These are phyloP conservation scores for rapeseed (Brassica napus) DNA, from an alignment of 345 rosid species.

Conservation along the genomic window DNA sequence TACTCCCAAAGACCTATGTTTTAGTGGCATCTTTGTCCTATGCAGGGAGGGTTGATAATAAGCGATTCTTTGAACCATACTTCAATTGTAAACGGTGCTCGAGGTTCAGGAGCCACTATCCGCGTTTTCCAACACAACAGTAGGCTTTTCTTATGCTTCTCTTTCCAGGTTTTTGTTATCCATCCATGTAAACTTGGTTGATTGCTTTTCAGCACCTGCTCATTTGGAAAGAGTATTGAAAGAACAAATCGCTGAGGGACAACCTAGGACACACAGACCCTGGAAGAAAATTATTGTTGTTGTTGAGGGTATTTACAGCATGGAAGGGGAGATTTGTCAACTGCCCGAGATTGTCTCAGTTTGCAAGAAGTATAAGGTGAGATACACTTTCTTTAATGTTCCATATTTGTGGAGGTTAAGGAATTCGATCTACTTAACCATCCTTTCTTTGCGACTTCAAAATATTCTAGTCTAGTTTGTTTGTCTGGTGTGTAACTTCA, in stretches of 20 bases:
- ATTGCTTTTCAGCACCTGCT: constrained; percentile 59
- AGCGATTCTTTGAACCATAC: constrained; percentile 97
- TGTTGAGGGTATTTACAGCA: constrained; percentile 90
- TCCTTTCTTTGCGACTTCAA: too few relatives aligned
- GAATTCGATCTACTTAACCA: too few relatives aligned
- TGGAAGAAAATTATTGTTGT: constrained; percentile 92
- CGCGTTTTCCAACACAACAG: constrained; percentile 95
- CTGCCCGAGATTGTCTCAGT: constrained; percentile 84
- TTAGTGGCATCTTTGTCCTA: constrained; percentile 14
- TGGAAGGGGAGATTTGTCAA: constrained; percentile 92
- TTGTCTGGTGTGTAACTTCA: neutral
- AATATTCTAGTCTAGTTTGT: too few relatives aligned
- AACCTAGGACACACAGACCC: constrained; percentile 86
- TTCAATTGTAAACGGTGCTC: constrained; percentile 93
- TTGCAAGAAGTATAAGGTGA: constrained; percentile 91
- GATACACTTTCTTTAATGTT: neutral
- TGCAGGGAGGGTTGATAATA: constrained; percentile 83
- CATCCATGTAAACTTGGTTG: neutral
- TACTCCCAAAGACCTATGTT: neutral
- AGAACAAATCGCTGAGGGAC: constrained; percentile 92
- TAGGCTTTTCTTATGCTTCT: constrained; percentile 44
- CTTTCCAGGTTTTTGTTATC: neutral
- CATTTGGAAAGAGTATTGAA: constrained; percentile 93
- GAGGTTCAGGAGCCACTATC: constrained; percentile 95
- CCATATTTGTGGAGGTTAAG: too few relatives aligned